These are phyloP conservation scores for Cucurbita argyrosperma DNA, from an alignment of 306 rosid species.

Conservation along the genomic window DNA sequence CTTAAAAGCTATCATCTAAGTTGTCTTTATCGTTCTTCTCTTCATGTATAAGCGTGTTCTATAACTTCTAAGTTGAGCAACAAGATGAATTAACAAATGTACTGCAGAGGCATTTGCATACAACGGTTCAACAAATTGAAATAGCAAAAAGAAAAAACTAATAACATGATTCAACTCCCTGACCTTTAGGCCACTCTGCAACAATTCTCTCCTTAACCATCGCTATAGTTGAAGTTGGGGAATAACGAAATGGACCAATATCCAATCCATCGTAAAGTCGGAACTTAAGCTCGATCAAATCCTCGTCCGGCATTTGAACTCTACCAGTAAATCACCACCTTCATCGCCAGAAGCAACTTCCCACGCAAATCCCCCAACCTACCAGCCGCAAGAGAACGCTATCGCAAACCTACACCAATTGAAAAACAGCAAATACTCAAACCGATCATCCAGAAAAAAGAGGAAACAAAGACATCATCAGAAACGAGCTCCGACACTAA, in stretches of 20 bases:
- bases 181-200: slow-evolving; percentile 88
- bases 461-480: neutral
- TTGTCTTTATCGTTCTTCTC: neutral
- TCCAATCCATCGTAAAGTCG: slow-evolving; percentile 85
- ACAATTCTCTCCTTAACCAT: slow-evolving; percentile 67
- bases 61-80: neutral
- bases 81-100: neutral
- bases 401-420: neutral
- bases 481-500: neutral
- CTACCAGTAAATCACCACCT: slow-evolving; percentile 11
- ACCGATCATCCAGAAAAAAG: neutral
- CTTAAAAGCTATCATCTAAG: neutral
- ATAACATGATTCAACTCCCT: slow-evolving; percentile 1
- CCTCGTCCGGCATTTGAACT: slow-evolving; percentile 75
- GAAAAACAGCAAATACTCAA: neutral
- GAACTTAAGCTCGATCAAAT: slow-evolving; percentile 70
- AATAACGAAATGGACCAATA: slow-evolving; percentile 69
- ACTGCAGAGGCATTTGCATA: neutral
- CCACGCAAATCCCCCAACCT: neutral
- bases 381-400: neutral
- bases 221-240: slow-evolving; percentile 59
- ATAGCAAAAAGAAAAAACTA: neutral
- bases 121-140: neutral
- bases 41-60: neutral
- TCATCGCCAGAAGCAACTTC: slow-evolving; percentile 1